phyloP scores from a whole-genome alignment of 257 asterid genomes.

The Solanum appendiculatum region DNA sequence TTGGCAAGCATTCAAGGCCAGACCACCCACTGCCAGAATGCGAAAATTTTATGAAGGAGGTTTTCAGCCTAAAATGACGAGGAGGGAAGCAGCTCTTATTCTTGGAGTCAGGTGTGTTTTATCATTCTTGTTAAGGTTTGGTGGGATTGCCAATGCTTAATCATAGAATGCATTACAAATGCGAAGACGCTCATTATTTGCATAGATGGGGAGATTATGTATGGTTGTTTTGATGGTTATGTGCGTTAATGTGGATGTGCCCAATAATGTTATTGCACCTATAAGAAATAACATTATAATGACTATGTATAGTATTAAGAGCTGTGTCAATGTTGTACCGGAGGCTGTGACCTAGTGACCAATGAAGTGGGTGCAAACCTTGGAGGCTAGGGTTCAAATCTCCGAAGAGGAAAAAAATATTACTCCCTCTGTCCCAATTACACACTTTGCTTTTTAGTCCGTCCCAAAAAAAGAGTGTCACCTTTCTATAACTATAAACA shows the following conservation, averaged over 20 bases:
- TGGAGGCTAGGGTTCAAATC: neutral
- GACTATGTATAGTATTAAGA: neutral
- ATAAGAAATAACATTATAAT: neutral
- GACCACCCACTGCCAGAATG: conserved; percentile 72
- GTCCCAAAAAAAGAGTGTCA: neutral
- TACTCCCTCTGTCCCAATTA: neutral
- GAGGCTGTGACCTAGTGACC: neutral
- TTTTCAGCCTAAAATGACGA: conserved; percentile 80
- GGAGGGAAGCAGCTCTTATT: conserved; percentile 85
- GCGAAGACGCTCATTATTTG: neutral
- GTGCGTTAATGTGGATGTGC: neutral
- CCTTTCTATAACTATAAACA: neutral
- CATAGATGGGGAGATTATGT: neutral
- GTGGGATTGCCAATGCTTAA: neutral
- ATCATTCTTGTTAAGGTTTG: neutral
- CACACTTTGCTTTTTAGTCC: neutral
- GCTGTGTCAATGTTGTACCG: neutral
- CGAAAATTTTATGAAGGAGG: conserved; percentile 91
- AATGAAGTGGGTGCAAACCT: neutral
- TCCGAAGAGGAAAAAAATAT: neutral
- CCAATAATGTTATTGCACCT: neutral
- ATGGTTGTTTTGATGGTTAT: neutral
- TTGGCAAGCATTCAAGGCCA: conserved; percentile 81
- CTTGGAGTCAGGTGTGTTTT: conserved; percentile 68
- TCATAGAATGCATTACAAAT: neutral